Base-by-base conservation (phyloP, 1,284 basidiomycete genomes). In the Athelia psychrophila region DNA sequence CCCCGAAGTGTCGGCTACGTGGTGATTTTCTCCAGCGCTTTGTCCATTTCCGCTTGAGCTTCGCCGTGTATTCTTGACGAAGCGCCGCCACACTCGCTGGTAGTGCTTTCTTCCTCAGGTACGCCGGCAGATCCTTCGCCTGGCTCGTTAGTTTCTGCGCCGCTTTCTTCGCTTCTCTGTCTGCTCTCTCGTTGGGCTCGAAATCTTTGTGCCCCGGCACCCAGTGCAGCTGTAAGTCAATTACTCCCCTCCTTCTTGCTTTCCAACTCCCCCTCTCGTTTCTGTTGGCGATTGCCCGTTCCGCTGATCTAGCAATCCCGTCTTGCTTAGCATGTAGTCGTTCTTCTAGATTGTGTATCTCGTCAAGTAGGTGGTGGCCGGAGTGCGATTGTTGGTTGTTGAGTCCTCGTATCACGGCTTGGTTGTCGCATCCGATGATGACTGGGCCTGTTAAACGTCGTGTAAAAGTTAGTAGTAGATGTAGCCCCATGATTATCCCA, bases 371-470 rank as follows among this genome's bases (percentile, higher is more conserved):
- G 12, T 27, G n/a, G 22, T 46, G 44, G 5, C 44, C 44, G 10
- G 44, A 22, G 19, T 46, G 19, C 5, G 44, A 23, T n/a, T 27
- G 5, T 12, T 23, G 19, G 24, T 46, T 46, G n/a, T 10, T 46
- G 22, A 27, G 25, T n/a, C n/a, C 44, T 23, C 10, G 16, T 23
- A 46, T 22, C 6, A 46, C 24, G 5, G 44, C 19, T 12, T 23
- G 19, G 22, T 27, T 46, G 24, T 46, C 44, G 6, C 6, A 9
- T 6, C 44, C 25, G 19, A 46, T 16, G n/a, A 46, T n/a, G 44
- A 46, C 44, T 24, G 44, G 44, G 22, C 24, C 44, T 4, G 22
- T 23, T 5, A 73, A 67, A 4, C 58, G 73, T 42, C 54, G 73
- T 55, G 74, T 42, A n/a, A 8, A 66, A 59, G 27, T 42, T 5